Conservation (phyloP, 805 yeast species). For the Barnettozyma pratensis region DNA sequence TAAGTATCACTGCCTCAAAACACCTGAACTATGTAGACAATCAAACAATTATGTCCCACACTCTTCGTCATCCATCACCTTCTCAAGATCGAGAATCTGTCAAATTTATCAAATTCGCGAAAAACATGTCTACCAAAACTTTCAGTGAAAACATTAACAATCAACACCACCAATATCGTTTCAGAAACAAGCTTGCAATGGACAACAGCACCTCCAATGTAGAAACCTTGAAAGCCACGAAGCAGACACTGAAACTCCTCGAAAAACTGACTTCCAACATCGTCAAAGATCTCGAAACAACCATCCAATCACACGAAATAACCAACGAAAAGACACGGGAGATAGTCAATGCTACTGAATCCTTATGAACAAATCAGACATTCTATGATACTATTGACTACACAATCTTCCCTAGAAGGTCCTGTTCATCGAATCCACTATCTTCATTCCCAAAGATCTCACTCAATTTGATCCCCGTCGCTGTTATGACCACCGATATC, state of each 20-base stretch:
- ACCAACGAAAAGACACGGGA: neutral
- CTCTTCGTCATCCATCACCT: too few species aligned
- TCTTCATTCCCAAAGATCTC: slow-evolving; percentile 17
- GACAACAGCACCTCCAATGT: neutral
- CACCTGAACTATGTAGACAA: too few species aligned
- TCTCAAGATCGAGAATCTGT: neutral
- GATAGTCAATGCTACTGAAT: neutral
- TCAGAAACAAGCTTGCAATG: neutral
- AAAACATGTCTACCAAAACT: neutral
- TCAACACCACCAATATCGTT: too few species aligned
- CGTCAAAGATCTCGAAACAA: slow-evolving; percentile 5
- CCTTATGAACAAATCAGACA: neutral
- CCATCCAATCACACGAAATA: neutral
- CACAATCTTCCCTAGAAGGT: slow-evolving; percentile 11
- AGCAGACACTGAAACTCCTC: slow-evolving; percentile 7
- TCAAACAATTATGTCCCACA: too few species aligned
- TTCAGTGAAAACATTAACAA: too few species aligned
- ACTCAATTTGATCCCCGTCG: slow-evolving; percentile 16
- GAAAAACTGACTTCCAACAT: slow-evolving; percentile 6
- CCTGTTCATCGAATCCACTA: slow-evolving; percentile 20
- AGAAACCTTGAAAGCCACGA: slow-evolving; percentile 8
- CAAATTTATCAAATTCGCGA: neutral
- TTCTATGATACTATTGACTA: neutral
- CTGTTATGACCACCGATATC: slow-evolving; percentile 27
- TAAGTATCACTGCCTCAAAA: too few species aligned